Percentiles rank a stretch among this genome's conserved stretches.
Conservation (phyloP, 2,329 filamentous ascomycete species). For the Aspergillus flavus region DNA sequence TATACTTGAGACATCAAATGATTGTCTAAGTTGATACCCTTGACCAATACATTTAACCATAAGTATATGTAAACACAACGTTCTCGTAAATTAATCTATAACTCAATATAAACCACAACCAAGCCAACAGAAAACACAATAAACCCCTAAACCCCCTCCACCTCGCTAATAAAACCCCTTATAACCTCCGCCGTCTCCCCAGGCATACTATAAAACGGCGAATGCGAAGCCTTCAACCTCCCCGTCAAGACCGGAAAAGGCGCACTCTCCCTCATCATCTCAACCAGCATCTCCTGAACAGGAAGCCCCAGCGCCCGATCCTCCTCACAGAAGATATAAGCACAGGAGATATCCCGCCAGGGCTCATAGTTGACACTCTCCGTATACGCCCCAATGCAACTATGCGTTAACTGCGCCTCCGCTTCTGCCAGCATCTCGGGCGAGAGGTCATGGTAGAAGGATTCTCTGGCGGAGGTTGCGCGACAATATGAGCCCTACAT, state of each 20-base stretch:
- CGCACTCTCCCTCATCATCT: neutral
- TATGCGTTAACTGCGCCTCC: conserved; percentile 24
- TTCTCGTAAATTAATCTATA: too few relatives aligned
- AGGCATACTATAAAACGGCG: conserved; percentile 45
- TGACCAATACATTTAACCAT: neutral
- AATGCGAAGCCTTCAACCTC: conserved; percentile 39
- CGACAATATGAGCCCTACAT: conserved; percentile 22
- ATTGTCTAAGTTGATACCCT: neutral
- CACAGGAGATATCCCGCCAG: conserved; percentile 38
- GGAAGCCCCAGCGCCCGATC: conserved; percentile 35
- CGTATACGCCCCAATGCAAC: conserved; percentile 30
- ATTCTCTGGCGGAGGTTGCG: conserved; percentile 5
- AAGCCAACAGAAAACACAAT: neutral
- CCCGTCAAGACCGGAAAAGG: conserved; percentile 9
- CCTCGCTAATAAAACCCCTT: neutral
- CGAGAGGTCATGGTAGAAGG: conserved; percentile 36
- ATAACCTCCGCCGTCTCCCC: conserved; percentile 34
- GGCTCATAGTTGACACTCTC: conserved; percentile 30
- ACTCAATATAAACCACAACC: neutral
- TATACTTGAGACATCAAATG: neutral
- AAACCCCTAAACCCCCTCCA: neutral
- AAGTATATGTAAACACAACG: neutral
- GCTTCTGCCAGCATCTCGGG: conserved; percentile 26
- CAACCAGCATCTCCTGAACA: conserved; percentile 35
- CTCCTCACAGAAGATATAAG: conserved; percentile 41